A percentile compares a stretch with the other conserved stretches of the same genome.
Evolutionary conservation across 257 asterid species (phyloP).

Genomic region (Ligustrum vulgare): DNA sequence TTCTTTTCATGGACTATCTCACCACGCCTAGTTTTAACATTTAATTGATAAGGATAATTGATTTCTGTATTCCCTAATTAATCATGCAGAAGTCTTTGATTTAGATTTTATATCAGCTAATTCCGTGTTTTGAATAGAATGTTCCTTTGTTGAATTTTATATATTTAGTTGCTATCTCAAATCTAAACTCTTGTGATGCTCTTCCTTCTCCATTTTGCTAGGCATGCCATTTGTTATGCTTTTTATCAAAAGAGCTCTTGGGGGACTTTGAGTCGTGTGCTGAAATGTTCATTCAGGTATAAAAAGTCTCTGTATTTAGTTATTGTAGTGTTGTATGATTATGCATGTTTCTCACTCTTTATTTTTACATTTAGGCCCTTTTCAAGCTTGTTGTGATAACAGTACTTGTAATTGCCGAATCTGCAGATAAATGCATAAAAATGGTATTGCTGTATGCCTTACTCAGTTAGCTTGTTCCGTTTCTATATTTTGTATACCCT

Average conservation of each 20-base stretch:
- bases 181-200: neutral
- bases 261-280: constrained; percentile 99
- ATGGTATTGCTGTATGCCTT: constrained; percentile 53
- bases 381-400: constrained; percentile 99
- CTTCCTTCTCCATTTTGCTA: constrained; percentile 26
- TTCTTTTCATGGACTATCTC: constrained; percentile 16
- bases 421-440: constrained; percentile 97
- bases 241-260: constrained; percentile 90
- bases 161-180: constrained; percentile 12
- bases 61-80: neutral
- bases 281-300: constrained; percentile 94
- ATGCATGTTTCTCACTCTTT: constrained; percentile 39
- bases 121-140: constrained; percentile 11
- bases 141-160: constrained; percentile 3
- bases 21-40: neutral
- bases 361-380: constrained; percentile 67
- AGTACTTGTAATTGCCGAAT: constrained; percentile 97
- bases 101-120: neutral
- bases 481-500: constrained; percentile 17
- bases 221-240: constrained; percentile 85
- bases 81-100: neutral
- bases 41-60: neutral
- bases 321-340: constrained; percentile 15
- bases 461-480: constrained; percentile 14
- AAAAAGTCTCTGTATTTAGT: constrained; percentile 29